Base-by-base conservation (phyloP, 805 yeast species). In the Cyberlindnera mycetangii region DNA sequence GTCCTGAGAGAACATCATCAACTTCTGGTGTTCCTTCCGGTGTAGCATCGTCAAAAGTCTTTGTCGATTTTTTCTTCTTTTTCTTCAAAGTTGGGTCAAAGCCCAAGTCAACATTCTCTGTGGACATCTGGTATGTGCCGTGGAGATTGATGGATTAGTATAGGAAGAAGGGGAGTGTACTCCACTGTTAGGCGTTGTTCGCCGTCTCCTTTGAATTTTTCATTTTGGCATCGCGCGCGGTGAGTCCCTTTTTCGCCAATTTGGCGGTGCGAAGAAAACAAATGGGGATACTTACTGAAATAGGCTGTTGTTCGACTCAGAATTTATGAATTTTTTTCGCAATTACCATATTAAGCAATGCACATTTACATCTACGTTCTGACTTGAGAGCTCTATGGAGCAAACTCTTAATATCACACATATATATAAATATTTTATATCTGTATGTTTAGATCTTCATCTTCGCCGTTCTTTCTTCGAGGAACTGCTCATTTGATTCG, bases 51-150 rank as follows among this genome's bases (percentile, higher is more conserved):
- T 63, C 68, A 48, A 67, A 70, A 44, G 55, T 49, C 68, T 61
- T 78, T 74, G 65, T 74, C 61, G 64, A 60, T 65, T 74, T 72
- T 80, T 84, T 83, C 87, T 85, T 85, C 76, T 85, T 85, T 72
- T 85, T 85, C 69, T 83, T 82, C 64, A 83, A 71, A 34, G 81
- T 67, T 44, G 89, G 87, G 65, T 85, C 93, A 63, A 85, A 83
- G 48, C 88, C 90, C 54, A 70, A 56, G 43, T 46, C 50, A 25
- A 42, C 48, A 34, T 41, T 42, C 39, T 46, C 49, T 19, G 49
- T 43, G 32, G 53, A 37, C 50, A 46, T 49, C 25, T 22, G 7
- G 7, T 7, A 7, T 22, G 25, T 22, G 25, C 10, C 10, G 7
- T 22, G 7, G 25, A 10, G 25, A 22, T 7, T 22, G 10, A 10